Evolutionary conservation across 1,139 yeast genomes (phyloP), one percentile per base, ranked within the genome.

Genomic region (Debaryomycetaceae sp.): DNA sequence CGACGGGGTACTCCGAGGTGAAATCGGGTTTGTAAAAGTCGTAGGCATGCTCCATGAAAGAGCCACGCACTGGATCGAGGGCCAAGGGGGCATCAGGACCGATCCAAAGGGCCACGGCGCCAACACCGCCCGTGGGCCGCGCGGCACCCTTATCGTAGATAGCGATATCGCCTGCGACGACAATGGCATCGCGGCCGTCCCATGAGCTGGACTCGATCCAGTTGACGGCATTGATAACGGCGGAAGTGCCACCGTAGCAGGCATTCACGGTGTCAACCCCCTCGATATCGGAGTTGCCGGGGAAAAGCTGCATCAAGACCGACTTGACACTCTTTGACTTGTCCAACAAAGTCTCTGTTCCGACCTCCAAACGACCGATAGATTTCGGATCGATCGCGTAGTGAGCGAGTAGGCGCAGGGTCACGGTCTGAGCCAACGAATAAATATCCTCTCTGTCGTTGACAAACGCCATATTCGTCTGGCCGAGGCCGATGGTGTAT

Each of bases 71-170:
- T 30, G 79, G 60, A 48, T 90, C 97, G 47, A 92, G 77, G 27
- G 83, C 96, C 45, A 92, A 71, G 42, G 98, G 98, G 26, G 98
- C 97, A 51, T 92, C 95, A 32, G 97, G 95, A 31, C 99, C 99
- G 49, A 92, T 81, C 55, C 82, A 75, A 53, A 92, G 49, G 29
- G 99, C 99, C 36, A 90, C 93, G 32, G 94, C 73, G 50, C 99
- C 99, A 35, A 94, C 97, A 62, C 99, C 99, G 55, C 99, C 99
- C 35, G 98, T 90, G 48, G 99, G 98, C 68, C 99, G 79, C 33
- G 99, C 99, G 29, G 93, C 80, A 54, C 98, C 98, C 62, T 87
- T 74, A 45, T 90, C 86, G 61, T 92, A 92, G 45, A 92, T 80
- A 51, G 98, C 98, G 55, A 92, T 90, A 58, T 92, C 99, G 57